Base-by-base conservation (phyloP, 768 basidiomycete species). In the Bullera alba region DNA sequence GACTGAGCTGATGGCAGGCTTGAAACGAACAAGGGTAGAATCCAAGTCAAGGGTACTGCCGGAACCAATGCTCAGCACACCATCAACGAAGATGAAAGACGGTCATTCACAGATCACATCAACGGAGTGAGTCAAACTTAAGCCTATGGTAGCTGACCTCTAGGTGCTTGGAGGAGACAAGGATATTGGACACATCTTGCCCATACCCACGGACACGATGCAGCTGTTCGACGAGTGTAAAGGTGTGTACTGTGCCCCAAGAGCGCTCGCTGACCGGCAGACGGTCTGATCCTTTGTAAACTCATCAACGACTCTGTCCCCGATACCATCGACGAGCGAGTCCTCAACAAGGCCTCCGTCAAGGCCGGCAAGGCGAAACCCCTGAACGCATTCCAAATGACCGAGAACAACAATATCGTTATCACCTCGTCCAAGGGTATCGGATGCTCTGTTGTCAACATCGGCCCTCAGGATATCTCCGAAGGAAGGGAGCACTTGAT, bases 331-430 rank as follows among this genome's bases (percentile, higher is more conserved):
- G 93, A 97, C 75, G 86, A 83, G 54, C 93, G 95, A 79, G 95
- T 99, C 5, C 79, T 99, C 61, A 97, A 99, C 78, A 93, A 86
- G 72, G 81, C 91, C 0, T 78, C 79, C 2, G 59, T 79, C 2
- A 93, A 90, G 75, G 58, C 64, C 15, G 65, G 64, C 34, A 67
- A 70, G 36, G 60, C 70, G 7, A 69, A 66, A 38, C 81, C 86
- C 0, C 79, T 99, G 41, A 99, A 99, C 69, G 88, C 89, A 0
- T 99, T 99, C 81, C 91, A 99, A 67, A 96, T 96, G 64, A 97
- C 95, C 0, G 95, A 99, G 73, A 97, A 97, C 77, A 97, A 99
- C 79, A 99, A 97, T 74, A 95, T 99, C 67, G 93, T 97, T 67
- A 95, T 99, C 74, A 86, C 88, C 12, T 97, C 95, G 22, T 83